Base-by-base conservation (phyloP, 2,329 filamentous ascomycete species). In the Pestalotiopsis sp. region DNA sequence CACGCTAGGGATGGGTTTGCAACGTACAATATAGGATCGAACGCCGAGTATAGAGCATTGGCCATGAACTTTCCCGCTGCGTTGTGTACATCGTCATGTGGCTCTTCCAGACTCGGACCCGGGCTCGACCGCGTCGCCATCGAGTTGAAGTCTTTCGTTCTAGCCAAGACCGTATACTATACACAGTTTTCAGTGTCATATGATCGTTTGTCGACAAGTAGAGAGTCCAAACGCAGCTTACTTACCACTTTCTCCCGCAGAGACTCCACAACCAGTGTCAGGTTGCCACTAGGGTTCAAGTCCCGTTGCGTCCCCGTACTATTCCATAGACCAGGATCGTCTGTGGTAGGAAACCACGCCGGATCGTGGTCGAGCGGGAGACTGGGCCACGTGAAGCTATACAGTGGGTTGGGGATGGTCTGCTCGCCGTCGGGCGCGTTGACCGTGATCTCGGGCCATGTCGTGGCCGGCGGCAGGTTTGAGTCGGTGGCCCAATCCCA, bases 401-500 rank as follows among this genome's bases (percentile, higher is more conserved):
- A 83, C 0, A 90, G 77, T 3, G 88, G 88, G 73, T 90, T 90
- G 52, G 78, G 75, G 38, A 88, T 79, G 4, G 75, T 77, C 36
- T 80, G 75, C 57, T 71, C 23, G 65, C 81, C 81, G 25, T 78
- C 74, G 3, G 85, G 82, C 20, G 84, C 78, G n/a, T 80, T 80
- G 68, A 87, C 76, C 4, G 68, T 79, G 63, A 83, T 74, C 12
- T 75, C 81, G 56, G 76, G 73, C 2, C 76, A 75, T 2, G 78
- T 81, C n/a, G 70, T 75, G 11, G 81, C 80, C 0, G 74, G 71
- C 3, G 87, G 86, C 3, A 89, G 79, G n/a, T 71, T 69, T 3
- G 80, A 71, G 41, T 83, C 74, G 2, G 71, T 69, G 2, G 81
- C 85, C 86, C 86, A 89, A 76, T 89, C 86, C 87, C 86, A 89